Percentiles rank a stretch among this genome's conserved stretches.
Evolutionary conservation across 2,329 filamentous ascomycete species (phyloP).

Genomic region (Chaetomium sp.): DNA sequence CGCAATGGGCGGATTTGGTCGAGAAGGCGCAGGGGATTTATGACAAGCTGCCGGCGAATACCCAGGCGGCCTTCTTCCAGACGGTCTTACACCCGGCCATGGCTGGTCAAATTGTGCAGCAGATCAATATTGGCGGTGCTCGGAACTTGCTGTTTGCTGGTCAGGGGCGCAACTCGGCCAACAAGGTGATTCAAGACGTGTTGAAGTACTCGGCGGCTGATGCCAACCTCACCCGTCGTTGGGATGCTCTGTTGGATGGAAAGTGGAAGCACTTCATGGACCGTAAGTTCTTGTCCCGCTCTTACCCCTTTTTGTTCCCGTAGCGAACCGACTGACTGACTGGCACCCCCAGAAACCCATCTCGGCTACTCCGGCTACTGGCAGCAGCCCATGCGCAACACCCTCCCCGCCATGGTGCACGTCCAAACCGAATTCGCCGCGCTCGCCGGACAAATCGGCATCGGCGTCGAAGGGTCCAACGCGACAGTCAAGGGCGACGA

Average conservation of each 20-base stretch:
- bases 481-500: constrained; percentile 63
- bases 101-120: constrained; percentile 50
- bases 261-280: constrained; percentile 60
- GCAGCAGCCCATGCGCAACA: constrained; percentile 69
- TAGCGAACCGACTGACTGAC: too few relatives aligned
- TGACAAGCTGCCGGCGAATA: constrained; percentile 41
- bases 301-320: background rate
- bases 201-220: constrained; percentile 51
- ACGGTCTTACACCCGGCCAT: constrained; percentile 54
- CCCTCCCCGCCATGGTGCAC: constrained; percentile 53
- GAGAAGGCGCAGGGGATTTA: constrained; percentile 50
- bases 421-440: constrained; percentile 52
- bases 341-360: constrained; percentile 36
- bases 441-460: constrained; percentile 55
- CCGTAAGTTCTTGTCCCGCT: constrained; percentile 30
- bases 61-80: constrained; percentile 56
- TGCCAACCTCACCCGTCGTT: constrained; percentile 47
- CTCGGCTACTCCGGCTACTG: constrained; percentile 50
- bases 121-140: constrained; percentile 45
- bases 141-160: constrained; percentile 47
- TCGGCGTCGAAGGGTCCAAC: constrained; percentile 59
- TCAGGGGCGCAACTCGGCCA: constrained; percentile 51
- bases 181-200: constrained; percentile 46
- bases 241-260: constrained; percentile 51
- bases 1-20: constrained; percentile 48